Evolutionary conservation across 2,329 filamentous ascomycete species (phyloP), one percentile per base, ranked within the genome.

Genomic region (Arthrinium puccinioides): DNA sequence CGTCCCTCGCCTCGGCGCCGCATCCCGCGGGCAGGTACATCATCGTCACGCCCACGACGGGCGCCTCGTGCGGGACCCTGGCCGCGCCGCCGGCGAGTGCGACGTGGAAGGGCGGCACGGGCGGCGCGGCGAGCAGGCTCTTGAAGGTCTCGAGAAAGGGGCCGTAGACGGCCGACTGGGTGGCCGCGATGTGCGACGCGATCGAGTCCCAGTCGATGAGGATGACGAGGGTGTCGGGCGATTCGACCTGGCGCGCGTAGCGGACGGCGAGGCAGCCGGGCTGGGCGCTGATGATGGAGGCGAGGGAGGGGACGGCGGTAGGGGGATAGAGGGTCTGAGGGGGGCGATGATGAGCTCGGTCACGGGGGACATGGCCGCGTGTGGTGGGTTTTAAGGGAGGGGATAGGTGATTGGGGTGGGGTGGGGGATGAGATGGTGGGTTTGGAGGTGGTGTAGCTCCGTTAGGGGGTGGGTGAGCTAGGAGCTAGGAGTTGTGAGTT

Each of bases 141-240:
- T 13, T n/a, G 6, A 23, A 14, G 19, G 30, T n/a, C 30, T 13
- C 19, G 13, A 32, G 19, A 5, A 32, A 32, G 19, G 30, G 30
- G 7, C 7, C 8, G 30, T 32, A 32, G 30, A 32, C 8, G 30
- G 6, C 13, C 8, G 19, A 10, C n/a, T 32, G 14, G 30, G 30
- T 21, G 30, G 16, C 21, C 5, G 13, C 7, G n/a, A 21, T 21
- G 30, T 32, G 30, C 19, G 30, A 19, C 5, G 6, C 8, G 19
- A 32, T n/a, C 11, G 30, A 32, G 30, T 32, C 30, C 30, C 30
- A 32, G 30, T 32, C 30, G 19, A 32, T 10, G 30, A 15, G 23
- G 13, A 32, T 5, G 19, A 14, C 16, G 5, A 32, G 30, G 19
- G 14, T 21, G 30, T 19, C 2, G 5, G 30, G 19, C 9, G 21